Evolutionary conservation across 2,329 filamentous ascomycete genomes (phyloP).

Genomic region (Metarhizium rileyi): DNA sequence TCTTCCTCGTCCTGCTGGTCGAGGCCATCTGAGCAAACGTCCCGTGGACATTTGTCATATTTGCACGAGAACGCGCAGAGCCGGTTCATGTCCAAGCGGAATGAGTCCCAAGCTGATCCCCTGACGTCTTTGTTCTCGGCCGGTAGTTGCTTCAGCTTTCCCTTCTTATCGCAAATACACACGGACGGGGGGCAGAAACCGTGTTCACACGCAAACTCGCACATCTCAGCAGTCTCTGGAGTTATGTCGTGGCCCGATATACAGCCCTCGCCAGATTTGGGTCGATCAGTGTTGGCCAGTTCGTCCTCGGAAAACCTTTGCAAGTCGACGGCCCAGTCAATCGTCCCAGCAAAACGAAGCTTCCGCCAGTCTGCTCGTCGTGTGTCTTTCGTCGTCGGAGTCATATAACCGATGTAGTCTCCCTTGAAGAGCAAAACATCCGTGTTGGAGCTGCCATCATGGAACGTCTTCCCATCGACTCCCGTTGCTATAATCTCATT

Average conservation of each 20-base stretch:
- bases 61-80: background rate
- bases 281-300: background rate
- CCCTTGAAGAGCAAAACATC: background rate
- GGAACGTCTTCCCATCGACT: background rate
- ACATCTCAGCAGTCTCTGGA: background rate
- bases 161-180: background rate
- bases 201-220: background rate
- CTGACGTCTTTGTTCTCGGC: background rate
- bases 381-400: background rate
- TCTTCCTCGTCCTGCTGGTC: background rate
- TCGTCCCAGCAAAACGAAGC: slow-evolving; percentile 3
- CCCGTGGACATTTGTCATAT: background rate
- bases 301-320: background rate
- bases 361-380: background rate
- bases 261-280: background rate
- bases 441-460: background rate
- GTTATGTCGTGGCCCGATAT: background rate
- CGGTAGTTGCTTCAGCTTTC: background rate
- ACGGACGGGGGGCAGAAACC: background rate
- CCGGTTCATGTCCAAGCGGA: background rate
- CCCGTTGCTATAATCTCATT: slow-evolving; percentile 1
- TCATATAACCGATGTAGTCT: slow-evolving; percentile 2
- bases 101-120: background rate
- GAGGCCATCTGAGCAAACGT: background rate
- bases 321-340: slow-evolving; percentile 6